These are phyloP conservation scores for Cichorium intybus DNA, from an alignment of 140 eudicot species.

Conservation along the genomic window DNA sequence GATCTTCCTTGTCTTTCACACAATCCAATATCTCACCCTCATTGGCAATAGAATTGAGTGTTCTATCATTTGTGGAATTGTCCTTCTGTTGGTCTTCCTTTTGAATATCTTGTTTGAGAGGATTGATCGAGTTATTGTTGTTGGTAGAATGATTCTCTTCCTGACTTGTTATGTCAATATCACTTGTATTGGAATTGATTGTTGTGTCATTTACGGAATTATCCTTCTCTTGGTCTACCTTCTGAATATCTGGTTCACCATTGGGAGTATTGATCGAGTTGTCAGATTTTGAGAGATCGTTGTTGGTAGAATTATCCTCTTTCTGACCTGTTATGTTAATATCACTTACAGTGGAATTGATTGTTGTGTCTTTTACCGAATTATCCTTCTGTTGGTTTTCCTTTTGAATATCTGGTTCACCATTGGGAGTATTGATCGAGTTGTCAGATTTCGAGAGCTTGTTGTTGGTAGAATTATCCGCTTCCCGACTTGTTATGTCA, in stretches of 20 bases:
- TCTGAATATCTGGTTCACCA: constrained; percentile 19
- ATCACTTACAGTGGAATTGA: constrained; percentile 7
- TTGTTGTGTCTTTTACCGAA: not conserved
- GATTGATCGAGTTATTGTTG: constrained; percentile 1
- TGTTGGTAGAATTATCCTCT: constrained; percentile 5
- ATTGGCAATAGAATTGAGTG: constrained; percentile 8
- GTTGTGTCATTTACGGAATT: not conserved
- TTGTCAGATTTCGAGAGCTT: not conserved
- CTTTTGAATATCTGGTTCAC: constrained; percentile 5
- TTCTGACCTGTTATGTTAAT: constrained; percentile 10
- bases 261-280: no score
- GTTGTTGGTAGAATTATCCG: not conserved
- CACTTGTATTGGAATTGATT: constrained; percentile 7
- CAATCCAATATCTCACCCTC: constrained; percentile 12
- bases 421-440: not conserved
- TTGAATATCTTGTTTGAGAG: constrained; percentile 13
- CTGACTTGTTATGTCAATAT: constrained; percentile 9
- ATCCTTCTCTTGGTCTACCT: constrained; percentile 16
- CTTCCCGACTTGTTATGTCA: constrained; percentile 19
- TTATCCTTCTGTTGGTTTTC: constrained; percentile 7
- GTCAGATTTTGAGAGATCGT: no score
- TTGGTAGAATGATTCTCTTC: constrained; percentile 4
- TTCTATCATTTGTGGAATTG: constrained; percentile 4
- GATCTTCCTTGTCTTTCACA: constrained; percentile 25
- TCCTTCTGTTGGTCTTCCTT: constrained; percentile 21